Conservation (phyloP, 306 rosid species). For the Begonia fuchsioides region DNA sequence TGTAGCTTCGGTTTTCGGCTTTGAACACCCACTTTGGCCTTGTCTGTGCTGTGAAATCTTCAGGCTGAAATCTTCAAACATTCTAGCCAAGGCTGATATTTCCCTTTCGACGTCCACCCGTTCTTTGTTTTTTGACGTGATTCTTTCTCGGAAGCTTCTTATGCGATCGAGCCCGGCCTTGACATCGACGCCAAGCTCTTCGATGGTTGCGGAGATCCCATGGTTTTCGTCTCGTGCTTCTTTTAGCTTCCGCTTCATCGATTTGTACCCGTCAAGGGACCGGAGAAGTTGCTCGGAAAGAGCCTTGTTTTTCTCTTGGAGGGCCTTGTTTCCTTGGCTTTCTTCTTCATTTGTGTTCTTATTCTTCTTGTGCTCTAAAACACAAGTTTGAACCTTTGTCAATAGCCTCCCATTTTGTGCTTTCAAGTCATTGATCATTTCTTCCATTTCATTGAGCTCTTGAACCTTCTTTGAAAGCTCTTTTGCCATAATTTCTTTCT, state of each 20-base stretch:
- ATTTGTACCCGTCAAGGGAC: slow-evolving; percentile 56
- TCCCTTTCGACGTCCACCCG: slow-evolving; percentile 18
- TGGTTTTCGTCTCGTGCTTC: slow-evolving; percentile 38
- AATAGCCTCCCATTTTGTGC: slow-evolving; percentile 58
- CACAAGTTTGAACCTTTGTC: slow-evolving; percentile 40
- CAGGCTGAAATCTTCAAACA: slow-evolving; percentile 28
- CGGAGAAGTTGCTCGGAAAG: slow-evolving; percentile 53
- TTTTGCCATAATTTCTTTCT: slow-evolving; percentile 84
- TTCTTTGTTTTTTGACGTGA: slow-evolving; percentile 8
- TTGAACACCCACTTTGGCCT: slow-evolving; percentile 15
- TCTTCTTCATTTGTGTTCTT: slow-evolving; percentile 23
- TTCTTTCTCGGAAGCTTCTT: slow-evolving; percentile 27
- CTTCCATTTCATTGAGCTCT: slow-evolving; percentile 57
- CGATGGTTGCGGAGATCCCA: slow-evolving; percentile 27
- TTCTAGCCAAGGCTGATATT: slow-evolving; percentile 36
- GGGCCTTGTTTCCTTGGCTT: slow-evolving; percentile 28
- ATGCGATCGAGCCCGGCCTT: slow-evolving; percentile 37
- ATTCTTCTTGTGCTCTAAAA: slow-evolving; percentile 21
- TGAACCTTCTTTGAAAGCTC: slow-evolving; percentile 83
- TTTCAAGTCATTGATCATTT: slow-evolving; percentile 46
- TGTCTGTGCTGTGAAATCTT: slow-evolving; percentile 30
- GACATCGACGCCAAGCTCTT: slow-evolving; percentile 43
- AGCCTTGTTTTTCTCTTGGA: slow-evolving; percentile 53
- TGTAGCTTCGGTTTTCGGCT: slow-evolving; percentile 7
- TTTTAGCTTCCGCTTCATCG: slow-evolving; percentile 40